Percentiles rank a stretch among this genome's conserved stretches.
Conservation (phyloP, 768 basidiomycete genomes). For the Termitomyces sp. region DNA sequence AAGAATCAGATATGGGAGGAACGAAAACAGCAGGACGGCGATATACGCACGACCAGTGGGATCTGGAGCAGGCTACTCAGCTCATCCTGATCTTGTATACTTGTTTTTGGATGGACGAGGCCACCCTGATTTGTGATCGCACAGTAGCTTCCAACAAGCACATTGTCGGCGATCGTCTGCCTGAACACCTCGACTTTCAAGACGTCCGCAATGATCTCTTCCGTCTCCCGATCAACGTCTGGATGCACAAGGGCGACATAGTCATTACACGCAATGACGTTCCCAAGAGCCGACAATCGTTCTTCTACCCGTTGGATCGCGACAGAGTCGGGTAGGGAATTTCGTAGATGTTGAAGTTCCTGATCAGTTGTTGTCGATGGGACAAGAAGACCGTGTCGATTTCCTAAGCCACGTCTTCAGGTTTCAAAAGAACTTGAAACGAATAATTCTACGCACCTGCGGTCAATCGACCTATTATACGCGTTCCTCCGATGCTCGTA, state of each 20-base stretch:
- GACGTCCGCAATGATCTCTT: slow-evolving; percentile 99
- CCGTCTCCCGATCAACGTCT: slow-evolving; percentile 96
- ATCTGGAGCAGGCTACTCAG: slow-evolving; percentile 91
- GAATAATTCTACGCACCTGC: slow-evolving; percentile 56
- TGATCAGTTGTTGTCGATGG: slow-evolving; percentile 96
- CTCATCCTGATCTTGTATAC: slow-evolving; percentile 96
- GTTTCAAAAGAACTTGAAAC: neutral
- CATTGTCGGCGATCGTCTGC: slow-evolving; percentile 96
- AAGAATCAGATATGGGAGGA: slow-evolving; percentile 6
- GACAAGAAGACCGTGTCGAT: slow-evolving; percentile 95
- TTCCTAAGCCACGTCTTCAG: slow-evolving; percentile 51
- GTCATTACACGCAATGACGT: slow-evolving; percentile 98
- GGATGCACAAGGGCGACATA: slow-evolving; percentile 99
- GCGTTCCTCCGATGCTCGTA: slow-evolving; percentile 91
- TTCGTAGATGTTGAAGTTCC: slow-evolving; percentile 96
- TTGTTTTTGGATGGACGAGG: slow-evolving; percentile 96
- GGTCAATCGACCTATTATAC: slow-evolving; percentile 90
- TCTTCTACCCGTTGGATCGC: slow-evolving; percentile 96
- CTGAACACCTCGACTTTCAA: slow-evolving; percentile 99
- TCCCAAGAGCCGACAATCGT: slow-evolving; percentile 93
- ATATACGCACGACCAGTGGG: slow-evolving; percentile 80
- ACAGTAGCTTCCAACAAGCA: slow-evolving; percentile 95
- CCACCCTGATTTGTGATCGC: slow-evolving; percentile 96
- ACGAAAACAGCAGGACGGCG: neutral
- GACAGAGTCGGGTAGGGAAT: slow-evolving; percentile 90